These are phyloP conservation scores for Rhododendron molle DNA, from an alignment of 148 eudicot genomes.

Conservation along the genomic window DNA sequence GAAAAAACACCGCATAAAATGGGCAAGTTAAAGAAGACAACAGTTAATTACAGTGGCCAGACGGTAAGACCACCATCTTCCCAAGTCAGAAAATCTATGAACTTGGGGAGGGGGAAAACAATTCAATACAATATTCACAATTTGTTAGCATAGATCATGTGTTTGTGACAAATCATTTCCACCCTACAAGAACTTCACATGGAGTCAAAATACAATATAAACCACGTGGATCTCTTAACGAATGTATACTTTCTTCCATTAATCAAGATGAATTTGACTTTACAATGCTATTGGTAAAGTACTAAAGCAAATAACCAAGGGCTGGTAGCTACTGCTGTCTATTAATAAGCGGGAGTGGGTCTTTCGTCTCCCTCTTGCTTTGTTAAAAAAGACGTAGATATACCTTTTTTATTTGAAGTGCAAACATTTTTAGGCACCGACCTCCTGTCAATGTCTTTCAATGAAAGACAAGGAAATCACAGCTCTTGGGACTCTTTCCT, in stretches of 20 bases:
- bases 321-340: not conserved
- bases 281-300: not conserved
- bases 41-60: not conserved
- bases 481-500: not conserved
- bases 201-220: not conserved
- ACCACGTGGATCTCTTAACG: not conserved
- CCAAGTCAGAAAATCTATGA: not conserved
- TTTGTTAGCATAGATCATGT: not conserved
- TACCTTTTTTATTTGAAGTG: not conserved
- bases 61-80: not conserved
- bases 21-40: not conserved
- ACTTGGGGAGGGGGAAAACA: not conserved
- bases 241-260: not conserved
- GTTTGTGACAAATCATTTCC: not conserved
- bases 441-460: not conserved
- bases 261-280: not conserved
- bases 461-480: not conserved
- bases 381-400: not conserved
- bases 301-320: not conserved
- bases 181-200: not conserved
- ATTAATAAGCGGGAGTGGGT: not conserved
- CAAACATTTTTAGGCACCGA: not conserved
- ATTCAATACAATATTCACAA: not conserved
- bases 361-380: not conserved
- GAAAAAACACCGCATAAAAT: not conserved